Evolutionary conservation across 768 basidiomycete species (phyloP).

Genomic region (Trametes villosa): DNA sequence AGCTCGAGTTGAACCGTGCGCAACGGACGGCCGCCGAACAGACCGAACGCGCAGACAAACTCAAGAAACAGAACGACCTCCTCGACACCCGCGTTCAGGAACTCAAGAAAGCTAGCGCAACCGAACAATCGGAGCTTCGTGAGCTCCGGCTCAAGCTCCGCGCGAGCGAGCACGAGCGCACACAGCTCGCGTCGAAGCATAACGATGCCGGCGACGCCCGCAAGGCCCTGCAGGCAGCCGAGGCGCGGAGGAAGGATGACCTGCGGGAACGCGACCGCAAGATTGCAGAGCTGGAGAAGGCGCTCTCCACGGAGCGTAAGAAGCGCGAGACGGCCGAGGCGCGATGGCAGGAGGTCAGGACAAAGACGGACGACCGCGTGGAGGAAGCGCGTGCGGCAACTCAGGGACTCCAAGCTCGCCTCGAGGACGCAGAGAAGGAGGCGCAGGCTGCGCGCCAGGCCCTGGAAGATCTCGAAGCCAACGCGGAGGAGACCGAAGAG

Average conservation of each 20-base stretch:
- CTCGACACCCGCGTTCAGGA: slow-evolving; percentile 67
- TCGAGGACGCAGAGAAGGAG: slow-evolving; percentile 44
- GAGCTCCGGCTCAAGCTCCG: slow-evolving; percentile 64
- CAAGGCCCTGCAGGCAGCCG: slow-evolving; percentile 51
- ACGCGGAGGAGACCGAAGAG: slow-evolving; percentile 45
- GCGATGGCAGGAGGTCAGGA: slow-evolving; percentile 46
- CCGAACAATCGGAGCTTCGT: slow-evolving; percentile 66
- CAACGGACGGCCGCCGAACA: slow-evolving; percentile 56
- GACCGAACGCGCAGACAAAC: slow-evolving; percentile 57
- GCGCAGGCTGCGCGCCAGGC: slow-evolving; percentile 39
- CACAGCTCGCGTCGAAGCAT: slow-evolving; percentile 55
- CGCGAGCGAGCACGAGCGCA: slow-evolving; percentile 57
- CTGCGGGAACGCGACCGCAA: slow-evolving; percentile 54
- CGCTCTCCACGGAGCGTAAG: slow-evolving; percentile 52
- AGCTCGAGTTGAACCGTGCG: slow-evolving; percentile 54
- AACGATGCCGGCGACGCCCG: slow-evolving; percentile 55
- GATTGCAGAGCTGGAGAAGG: slow-evolving; percentile 61
- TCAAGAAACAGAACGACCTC: slow-evolving; percentile 62
- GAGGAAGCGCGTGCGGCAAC: slow-evolving; percentile 39
- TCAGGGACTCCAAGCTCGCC: slow-evolving; percentile 40
- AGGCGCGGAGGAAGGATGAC: slow-evolving; percentile 60
- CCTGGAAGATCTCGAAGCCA: slow-evolving; percentile 37
- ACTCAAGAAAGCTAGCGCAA: slow-evolving; percentile 50
- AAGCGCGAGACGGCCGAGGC: slow-evolving; percentile 52
- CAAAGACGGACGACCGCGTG: slow-evolving; percentile 47